Evolutionary conservation across 1,139 yeast genomes (phyloP), one percentile per base, ranked within the genome.

Genomic region (Kodamaea sp.): DNA sequence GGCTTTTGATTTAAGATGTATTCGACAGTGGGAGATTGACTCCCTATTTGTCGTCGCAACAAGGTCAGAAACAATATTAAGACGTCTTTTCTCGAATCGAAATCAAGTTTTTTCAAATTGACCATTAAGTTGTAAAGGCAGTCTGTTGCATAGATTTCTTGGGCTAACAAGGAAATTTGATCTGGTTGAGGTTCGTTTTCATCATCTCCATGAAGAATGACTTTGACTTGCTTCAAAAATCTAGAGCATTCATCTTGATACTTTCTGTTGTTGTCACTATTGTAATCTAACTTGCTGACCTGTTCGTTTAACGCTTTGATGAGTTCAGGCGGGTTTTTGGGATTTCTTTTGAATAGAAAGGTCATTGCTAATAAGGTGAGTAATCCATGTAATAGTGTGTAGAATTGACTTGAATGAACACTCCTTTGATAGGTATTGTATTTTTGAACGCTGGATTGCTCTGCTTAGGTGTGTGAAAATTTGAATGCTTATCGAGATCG

Each of bases 61-160:
- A 94, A 70, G 3, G 89, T 80, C 48, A 82, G 78, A 55, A 88
- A 89, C 34, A 92, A 59, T 10, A 78, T 69, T 9, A 80, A 75
- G 11, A 88, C 95, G 50, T 86, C 95, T 53, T 90, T 89, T 39
- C 96, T 72, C 26, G 95, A 79, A 55, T 92, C 97, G 58, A 92
- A 90, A 47, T 88, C 97, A 37, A 92, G 70, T 26, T 73, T 71
- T 11, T 66, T 65, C 40, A 92, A 65, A 48, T 80, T 75, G 23
- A 64, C 57, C 13, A 87, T 68, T 39, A 92, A 61, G 23, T 73
- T 69, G 44, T 74, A 75, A 24, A 92, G 71, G 37, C 85, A 67
- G 55, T 89, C 95, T 0, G 85, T 69, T n/a, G 76, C 56, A 49
- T 84, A 83, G 1, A 85, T 76, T 47, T 88, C 95, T 48, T 83